Evolutionary conservation across 192 early-diverging fungal genomes (phyloP), one percentile per base, ranked within the genome.

Genomic region (Umbelopsis vinacea): DNA sequence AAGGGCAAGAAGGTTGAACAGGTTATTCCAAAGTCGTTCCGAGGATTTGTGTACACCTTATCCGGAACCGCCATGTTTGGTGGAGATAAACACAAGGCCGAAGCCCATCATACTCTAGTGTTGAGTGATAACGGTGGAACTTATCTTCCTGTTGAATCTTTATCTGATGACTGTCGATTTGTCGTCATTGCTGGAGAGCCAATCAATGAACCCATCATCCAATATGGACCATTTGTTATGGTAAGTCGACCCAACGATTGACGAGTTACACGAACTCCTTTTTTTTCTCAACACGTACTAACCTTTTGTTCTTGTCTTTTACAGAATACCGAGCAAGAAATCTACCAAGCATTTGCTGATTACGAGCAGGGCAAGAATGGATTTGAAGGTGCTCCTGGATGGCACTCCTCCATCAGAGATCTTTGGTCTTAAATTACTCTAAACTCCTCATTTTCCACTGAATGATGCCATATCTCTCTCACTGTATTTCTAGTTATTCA

Each of bases 171-270:
- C 52, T 66, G 24, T 52, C 78, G 45, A 46, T 79, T 70, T 74
- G 80, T 70, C 70, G 69, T 76, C 17, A 80, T 76, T 79, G 83
- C 54, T 46, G 70, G 71, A 46, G 68, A 66, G 54, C 83, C 70
- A 63, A 81, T 72, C 66, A 78, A 35, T 52, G 91, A 90, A 43
- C 84, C 84, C 46, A 83, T 90, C 70, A 84, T 90, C 23, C 84
- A 86, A 54, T 83, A 90, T 43, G 85, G 88, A 1, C 86, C 89
- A 5, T 91, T 93, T 78, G 88, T 92, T 7, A 87, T 90, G 86
- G 69, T 70, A 53, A 70, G 47, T 22, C 19, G 33, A n/a, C 17
- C 23, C 9, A 22, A 77, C 81, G 17, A 8, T 37, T 38, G 17
- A 7, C 17, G 29, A 38, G 19, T 29, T 63, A 37, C 26, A 37